Base-by-base conservation (phyloP, 768 basidiomycete species). In the Lentinus tigrinus region DNA sequence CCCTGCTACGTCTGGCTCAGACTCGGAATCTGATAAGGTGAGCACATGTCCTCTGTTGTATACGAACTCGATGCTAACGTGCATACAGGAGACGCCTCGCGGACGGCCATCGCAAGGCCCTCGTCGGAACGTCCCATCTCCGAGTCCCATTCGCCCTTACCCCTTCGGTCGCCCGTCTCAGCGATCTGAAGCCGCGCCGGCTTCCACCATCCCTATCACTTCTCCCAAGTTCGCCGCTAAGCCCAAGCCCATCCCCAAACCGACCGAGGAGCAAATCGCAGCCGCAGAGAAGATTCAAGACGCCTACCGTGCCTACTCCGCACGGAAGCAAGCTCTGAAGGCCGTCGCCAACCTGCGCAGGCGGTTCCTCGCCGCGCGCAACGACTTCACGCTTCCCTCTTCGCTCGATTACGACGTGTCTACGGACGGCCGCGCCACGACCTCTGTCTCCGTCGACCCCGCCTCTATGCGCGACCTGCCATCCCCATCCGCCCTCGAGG, bases 231-330 rank as follows among this genome's bases (percentile, higher is more conserved):
- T 46, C 31, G 31, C 58, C 7, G 14, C 34, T 17, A 23, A 13
- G 19, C 39, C 26, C 60, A 14, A 34, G 31, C 43, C 31, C 58
- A 27, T 27, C 52, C 54, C 27, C 56, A 39, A 44, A 43, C 55
- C 55, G n/a, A 62, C 60, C n/a, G 56, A 50, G 16, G 62, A 67
- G 48, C 65, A 67, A 24, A 19, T 56, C 39, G 63, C 55, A 23
- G 69, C 69, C 2, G 83, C 83, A 2, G 70, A 72, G 27, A 76
- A 66, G 48, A 82, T 85, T 47, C 83, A 83, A 58, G 71, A 71
- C 8, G 69, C 70, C 46, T 81, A 75, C 69, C 83, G 81, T 52
- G 65, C 75, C 19, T 72, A 77, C 62, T 66, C 69, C 27, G 40
- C 47, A 3, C 68, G 69, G 26, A 54, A 55, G 46, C n/a, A 47